A percentile compares a stretch with the other conserved stretches of the same genome.
Conservation (phyloP, 1,284 basidiomycete genomes). For the Ceratobasidium sp. region DNA sequence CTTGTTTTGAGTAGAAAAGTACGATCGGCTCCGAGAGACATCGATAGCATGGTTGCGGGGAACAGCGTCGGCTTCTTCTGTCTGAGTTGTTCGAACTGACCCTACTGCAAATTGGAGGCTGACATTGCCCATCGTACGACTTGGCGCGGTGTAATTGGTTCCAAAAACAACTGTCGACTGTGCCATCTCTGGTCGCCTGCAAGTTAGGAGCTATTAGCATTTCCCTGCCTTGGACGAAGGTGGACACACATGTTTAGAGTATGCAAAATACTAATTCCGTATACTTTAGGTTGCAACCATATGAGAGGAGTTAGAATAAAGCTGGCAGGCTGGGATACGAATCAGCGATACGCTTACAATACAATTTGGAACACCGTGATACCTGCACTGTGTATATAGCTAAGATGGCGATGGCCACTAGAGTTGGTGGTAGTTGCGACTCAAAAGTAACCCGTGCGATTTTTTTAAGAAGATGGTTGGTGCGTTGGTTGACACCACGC, state of each 20-base stretch:
- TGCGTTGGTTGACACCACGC: conserved; percentile 10
- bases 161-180: neutral
- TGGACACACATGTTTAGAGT: conserved; percentile 19
- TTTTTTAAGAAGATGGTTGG: conserved; percentile 3
- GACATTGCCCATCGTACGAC: no score
- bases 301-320: conserved; percentile 26
- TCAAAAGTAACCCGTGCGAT: conserved; percentile 34
- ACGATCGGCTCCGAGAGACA: neutral
- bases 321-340: conserved; percentile 1
- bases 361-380: no score
- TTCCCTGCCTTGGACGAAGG: neutral
- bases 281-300: conserved; percentile 30
- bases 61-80: no score
- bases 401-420: conserved; percentile 23
- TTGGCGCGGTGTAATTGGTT: neutral
- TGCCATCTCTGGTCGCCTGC: neutral
- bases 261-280: conserved; percentile 36
- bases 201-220: neutral
- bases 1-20: neutral
- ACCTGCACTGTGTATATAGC: conserved; percentile 31
- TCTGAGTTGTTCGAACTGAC: neutral
- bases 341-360: neutral
- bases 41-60: neutral
- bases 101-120: neutral
- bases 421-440: conserved; percentile 25